These are phyloP conservation scores for Candida buenavistaensis DNA, from an alignment of 1,139 yeast genomes.

Conservation along the genomic window DNA sequence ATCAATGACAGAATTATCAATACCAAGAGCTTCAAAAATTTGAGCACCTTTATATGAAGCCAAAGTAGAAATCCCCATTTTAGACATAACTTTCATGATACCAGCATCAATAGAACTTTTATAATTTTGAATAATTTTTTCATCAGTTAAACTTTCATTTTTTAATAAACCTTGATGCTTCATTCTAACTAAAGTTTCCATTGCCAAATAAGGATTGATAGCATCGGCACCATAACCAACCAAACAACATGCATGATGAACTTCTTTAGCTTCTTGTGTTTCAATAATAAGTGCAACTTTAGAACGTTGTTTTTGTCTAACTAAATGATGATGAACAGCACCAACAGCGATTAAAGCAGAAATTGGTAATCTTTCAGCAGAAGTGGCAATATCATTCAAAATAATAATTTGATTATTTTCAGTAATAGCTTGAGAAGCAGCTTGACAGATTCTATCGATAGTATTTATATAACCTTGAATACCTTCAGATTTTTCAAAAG, in stretches of 20 bases:
- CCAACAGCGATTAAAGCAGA: slow-evolving; percentile 95
- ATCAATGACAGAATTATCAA: slow-evolving; percentile 93
- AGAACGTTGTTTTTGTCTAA: slow-evolving; percentile 93
- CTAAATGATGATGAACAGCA: slow-evolving; percentile 95
- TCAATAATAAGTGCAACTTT: slow-evolving; percentile 89
- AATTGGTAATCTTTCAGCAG: slow-evolving; percentile 68
- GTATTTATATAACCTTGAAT: slow-evolving; percentile 81
- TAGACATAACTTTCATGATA: slow-evolving; percentile 94
- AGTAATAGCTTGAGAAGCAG: slow-evolving; percentile 83
- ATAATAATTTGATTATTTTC: slow-evolving; percentile 72
- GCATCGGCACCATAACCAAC: slow-evolving; percentile 98
- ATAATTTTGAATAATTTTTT: slow-evolving; percentile 69
- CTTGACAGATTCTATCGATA: slow-evolving; percentile 82
- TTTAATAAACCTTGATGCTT: slow-evolving; percentile 76
- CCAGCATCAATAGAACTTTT: slow-evolving; percentile 85
- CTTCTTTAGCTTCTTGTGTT: slow-evolving; percentile 97
- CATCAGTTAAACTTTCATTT: slow-evolving; percentile 55
- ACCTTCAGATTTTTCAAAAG: slow-evolving; percentile 84
- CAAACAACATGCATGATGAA: slow-evolving; percentile 91
- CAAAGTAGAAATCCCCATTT: slow-evolving; percentile 98
- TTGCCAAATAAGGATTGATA: slow-evolving; percentile 87
- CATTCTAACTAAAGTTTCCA: slow-evolving; percentile 86
- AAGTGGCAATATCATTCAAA: slow-evolving; percentile 68
- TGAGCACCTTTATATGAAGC: slow-evolving; percentile 99
- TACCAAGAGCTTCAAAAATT: slow-evolving; percentile 94